These are phyloP conservation scores for Rhynchospora pubera DNA, from an alignment of 176 grass and related monocot genomes.

Conservation along the genomic window DNA sequence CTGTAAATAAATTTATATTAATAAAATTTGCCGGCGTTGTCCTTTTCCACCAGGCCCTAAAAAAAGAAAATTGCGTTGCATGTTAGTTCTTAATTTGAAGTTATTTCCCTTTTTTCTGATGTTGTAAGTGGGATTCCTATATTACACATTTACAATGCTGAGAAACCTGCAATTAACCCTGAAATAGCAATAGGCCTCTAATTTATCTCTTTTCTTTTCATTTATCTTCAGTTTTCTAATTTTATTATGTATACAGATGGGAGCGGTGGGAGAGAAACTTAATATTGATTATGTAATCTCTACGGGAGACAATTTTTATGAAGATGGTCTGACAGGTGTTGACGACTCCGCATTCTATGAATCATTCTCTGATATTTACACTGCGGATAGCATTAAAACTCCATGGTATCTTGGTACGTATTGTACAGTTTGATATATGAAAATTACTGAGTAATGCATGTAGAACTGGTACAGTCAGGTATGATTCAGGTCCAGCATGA, in stretches of 20 bases:
- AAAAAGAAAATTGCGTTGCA: not conserved
- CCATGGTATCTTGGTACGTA: slow-evolving; percentile 67
- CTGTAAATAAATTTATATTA: no score
- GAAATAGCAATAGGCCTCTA: not conserved
- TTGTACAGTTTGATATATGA: not conserved
- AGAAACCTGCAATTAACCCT: not conserved
- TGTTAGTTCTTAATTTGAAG: not conserved
- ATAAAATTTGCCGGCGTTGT: no score
- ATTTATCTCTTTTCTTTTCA: not conserved
- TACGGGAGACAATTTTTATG: slow-evolving; percentile 83
- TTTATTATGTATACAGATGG: slow-evolving; percentile 47
- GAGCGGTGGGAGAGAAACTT: slow-evolving; percentile 45
- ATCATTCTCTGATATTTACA: slow-evolving; percentile 68
- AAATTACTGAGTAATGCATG: not conserved
- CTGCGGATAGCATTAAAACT: slow-evolving; percentile 55
- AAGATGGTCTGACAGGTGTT: slow-evolving; percentile 44
- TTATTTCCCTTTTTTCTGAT: not conserved
- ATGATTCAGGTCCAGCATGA: not conserved
- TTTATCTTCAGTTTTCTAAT: not conserved
- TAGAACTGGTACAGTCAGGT: not conserved
- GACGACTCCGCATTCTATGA: slow-evolving; percentile 50
- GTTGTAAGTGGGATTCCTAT: not conserved
- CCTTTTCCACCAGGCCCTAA: no score
- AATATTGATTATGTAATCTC: slow-evolving; percentile 88
- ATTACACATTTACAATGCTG: not conserved